Conservation (phyloP, 495 filamentous ascomycete species). For the Parmelia sp. region DNA sequence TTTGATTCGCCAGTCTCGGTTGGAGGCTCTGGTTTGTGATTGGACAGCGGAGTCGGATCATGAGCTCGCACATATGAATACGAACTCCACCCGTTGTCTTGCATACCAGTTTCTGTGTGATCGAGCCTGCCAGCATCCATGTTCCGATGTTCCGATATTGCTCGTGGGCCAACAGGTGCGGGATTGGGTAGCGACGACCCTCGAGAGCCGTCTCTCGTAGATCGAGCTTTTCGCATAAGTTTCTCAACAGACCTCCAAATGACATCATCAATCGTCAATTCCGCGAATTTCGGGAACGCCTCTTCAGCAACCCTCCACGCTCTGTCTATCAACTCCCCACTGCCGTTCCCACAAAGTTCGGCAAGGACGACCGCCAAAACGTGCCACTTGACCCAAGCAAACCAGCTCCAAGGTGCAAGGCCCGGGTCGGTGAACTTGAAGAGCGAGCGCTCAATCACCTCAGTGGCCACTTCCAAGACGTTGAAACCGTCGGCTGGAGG, state of each 20-base stretch:
- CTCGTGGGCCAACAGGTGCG: not conserved
- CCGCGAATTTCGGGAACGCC: not conserved
- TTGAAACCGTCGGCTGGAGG: conserved; percentile 12
- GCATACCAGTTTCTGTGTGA: not conserved
- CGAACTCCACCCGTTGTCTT: not conserved
- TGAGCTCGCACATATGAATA: not conserved
- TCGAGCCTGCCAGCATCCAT: not conserved
- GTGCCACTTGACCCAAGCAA: conserved; percentile 16
- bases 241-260: conserved; percentile 5
- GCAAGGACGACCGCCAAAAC: conserved; percentile 14
- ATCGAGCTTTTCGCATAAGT: conserved; percentile 12
- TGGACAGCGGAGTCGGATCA: not conserved
- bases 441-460: conserved; percentile 9
- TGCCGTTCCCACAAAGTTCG: conserved; percentile 8
- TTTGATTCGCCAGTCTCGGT: not conserved
- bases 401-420: conserved; percentile 11
- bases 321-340: conserved; percentile 5
- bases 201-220: not conserved
- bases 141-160: not conserved
- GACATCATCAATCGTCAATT: conserved; percentile 4
- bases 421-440: not conserved
- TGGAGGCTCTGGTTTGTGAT: not conserved
- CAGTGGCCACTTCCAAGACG: conserved; percentile 10
- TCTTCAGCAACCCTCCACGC: conserved; percentile 12
- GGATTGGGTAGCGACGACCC: not conserved